Evolutionary conservation across 108 stramenopile species (phyloP), one percentile per base, ranked within the genome.

Genomic region (Cylindrotheca closterium): DNA sequence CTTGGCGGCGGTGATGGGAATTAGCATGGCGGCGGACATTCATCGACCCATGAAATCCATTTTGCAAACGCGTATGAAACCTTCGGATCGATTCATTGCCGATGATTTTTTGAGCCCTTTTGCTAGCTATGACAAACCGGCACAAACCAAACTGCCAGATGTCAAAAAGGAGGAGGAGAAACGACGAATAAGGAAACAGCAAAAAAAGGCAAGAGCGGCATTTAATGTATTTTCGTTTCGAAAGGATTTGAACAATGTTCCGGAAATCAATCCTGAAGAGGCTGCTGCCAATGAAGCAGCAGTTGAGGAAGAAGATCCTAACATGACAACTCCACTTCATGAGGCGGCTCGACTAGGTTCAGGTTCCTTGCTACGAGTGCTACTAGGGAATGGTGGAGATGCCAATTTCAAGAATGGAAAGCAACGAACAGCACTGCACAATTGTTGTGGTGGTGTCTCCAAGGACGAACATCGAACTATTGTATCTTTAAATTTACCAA

Each of bases 291-390:
- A 52, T 15, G 15, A 7, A 15, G 37, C 7, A 10, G 37, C 7
- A 42, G 37, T 42, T 42, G 7, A 10, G 10, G 10, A 51, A 5
- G 53, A 51, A 23, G 30, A 73, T 53, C 5, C 24, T 2, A 53
- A 27, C 24, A 61, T 62, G 63, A 83, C 78, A 25, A 83, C 82
- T 1, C 82, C 78, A 12, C 54, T 83, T 0, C 82, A 83, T 61
- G 82, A 83, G 49, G 82, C 78, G 0, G 78, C 75, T n/a, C 62
- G 82, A 12, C 42, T 83, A 32, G 82, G 78, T 27, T 15, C 28
- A 21, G 55, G 49, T 30, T 23, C 55, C 30, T 49, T 83, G 24
- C 61, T 83, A 23, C 30, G 71, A 12, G 29, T 73, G 1, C 58
- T 83, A 25, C 33, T 83, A 25, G 62, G 47, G 1, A 26, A 61